phyloP scores from a whole-genome alignment of 1,139 yeast genomes.

The Kurtzmaniella natalensis region DNA sequence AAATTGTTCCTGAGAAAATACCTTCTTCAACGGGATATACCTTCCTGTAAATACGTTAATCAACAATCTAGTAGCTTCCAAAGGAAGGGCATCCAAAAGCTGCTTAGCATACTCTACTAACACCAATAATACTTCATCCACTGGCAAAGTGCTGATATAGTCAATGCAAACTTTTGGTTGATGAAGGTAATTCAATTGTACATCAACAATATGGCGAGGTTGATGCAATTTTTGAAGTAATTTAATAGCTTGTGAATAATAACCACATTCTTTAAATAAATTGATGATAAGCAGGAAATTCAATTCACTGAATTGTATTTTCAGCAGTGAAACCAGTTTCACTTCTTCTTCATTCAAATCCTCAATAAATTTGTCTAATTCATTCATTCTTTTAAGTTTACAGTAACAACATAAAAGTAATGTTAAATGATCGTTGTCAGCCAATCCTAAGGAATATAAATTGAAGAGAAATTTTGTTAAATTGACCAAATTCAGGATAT shows the following conservation, averaged over 20 bases:
- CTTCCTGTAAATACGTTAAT: constrained; percentile 88
- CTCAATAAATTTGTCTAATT: constrained; percentile 56
- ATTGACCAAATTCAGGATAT: constrained; percentile 69
- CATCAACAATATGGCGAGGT: constrained; percentile 72
- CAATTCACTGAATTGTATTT: constrained; percentile 36
- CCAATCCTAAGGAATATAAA: constrained; percentile 47
- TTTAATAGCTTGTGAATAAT: constrained; percentile 62
- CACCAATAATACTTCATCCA: constrained; percentile 75
- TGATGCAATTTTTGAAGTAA: constrained; percentile 71
- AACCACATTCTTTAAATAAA: constrained; percentile 75
- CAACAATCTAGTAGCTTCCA: constrained; percentile 75
- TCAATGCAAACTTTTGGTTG: constrained; percentile 61
- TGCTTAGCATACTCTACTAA: constrained; percentile 63
- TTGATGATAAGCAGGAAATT: constrained; percentile 70
- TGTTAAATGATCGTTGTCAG: constrained; percentile 78
- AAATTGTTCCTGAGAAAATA: constrained; percentile 6
- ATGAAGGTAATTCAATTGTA: constrained; percentile 63
- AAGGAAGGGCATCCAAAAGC: constrained; percentile 65
- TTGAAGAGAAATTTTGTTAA: constrained; percentile 61
- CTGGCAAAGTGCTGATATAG: constrained; percentile 65
- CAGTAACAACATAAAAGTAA: constrained; percentile 78
- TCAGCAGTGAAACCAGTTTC: constrained; percentile 4
- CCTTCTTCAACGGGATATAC: constrained; percentile 43
- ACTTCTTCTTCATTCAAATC: constrained; percentile 24
- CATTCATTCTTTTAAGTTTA: constrained; percentile 61